phyloP scores from a whole-genome alignment of 768 basidiomycete genomes.

The Suillus tomentosus region DNA sequence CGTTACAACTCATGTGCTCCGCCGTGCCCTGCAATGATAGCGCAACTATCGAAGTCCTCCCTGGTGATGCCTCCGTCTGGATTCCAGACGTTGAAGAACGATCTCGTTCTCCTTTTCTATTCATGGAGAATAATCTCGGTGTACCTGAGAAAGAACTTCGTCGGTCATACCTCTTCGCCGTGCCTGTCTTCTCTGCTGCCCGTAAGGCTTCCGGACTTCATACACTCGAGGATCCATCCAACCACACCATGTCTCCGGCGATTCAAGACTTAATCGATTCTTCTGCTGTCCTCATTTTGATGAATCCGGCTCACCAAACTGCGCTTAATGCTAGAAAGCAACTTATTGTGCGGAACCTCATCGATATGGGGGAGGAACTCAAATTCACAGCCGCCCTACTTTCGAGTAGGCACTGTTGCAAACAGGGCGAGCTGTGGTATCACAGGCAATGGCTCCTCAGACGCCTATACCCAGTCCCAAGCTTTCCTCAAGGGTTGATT shows the following conservation, averaged over 20 bases:
- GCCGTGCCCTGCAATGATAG: conserved; percentile 13
- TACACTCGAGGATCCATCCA: not conserved
- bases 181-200: conserved; percentile 35
- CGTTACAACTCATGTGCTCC: not conserved
- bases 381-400: conserved; percentile 47
- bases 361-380: conserved; percentile 51
- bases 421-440: conserved; percentile 70
- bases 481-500: not conserved
- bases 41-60: conserved; percentile 60
- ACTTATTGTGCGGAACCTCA: conserved; percentile 41
- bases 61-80: conserved; percentile 58
- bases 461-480: conserved; percentile 28
- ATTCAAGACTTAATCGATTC: conserved; percentile 30
- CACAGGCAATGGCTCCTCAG: conserved; percentile 68
- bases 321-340: conserved; percentile 63
- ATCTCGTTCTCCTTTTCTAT: conserved; percentile 51
- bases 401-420: conserved; percentile 55
- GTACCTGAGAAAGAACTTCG: conserved; percentile 61
- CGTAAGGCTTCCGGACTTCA: conserved; percentile 15
- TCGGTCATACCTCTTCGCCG: conserved; percentile 50
- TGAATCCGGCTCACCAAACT: conserved; percentile 71
- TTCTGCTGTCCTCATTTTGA: conserved; percentile 55
- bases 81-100: conserved; percentile 25
- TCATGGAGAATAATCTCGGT: conserved; percentile 61
- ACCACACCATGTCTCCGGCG: conserved; percentile 17